Evolutionary conservation across 108 stramenopile species (phyloP), one percentile per base, ranked within the genome.

Genomic region (Skeletonema menzelii): DNA sequence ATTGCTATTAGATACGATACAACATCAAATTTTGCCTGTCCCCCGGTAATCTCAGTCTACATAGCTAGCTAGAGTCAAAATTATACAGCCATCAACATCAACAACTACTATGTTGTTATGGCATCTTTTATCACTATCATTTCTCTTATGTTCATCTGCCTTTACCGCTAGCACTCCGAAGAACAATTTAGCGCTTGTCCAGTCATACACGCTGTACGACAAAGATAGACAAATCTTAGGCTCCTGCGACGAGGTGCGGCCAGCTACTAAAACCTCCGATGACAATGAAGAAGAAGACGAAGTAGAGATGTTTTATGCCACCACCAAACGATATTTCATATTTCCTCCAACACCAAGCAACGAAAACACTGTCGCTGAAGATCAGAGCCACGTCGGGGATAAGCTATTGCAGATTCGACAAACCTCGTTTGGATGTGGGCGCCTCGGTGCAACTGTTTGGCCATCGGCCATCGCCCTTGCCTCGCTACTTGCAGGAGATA

Each of bases 401-500:
- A 49, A 14, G 20, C 27, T 75, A 8, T 22, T 30, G 22, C 32
- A 10, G 44, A 65, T 65, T 15, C 82, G 82, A 38, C 67, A 74
- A 63, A 79, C 82, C 22, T 83, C 82, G 7, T 82, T 82, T 68
- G 82, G 82, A 44, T 82, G 82, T 53, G 72, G 77, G 12, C 77
- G 76, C 22, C 61, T 78, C n/a, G 82, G 82, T 12, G 49, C 71
- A 34, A 63, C 76, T 24, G 59, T 82, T 17, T 82, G 82, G 82
- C 77, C 77, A 17, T 69, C 72, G 37, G 58, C 69, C 35, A 74
- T 82, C 15, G 82, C 81, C 4, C 72, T 82, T 15, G 65, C 65
- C 24, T 24, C 65, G 3, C 65, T 67, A 8, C 65, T 67, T 4
- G 24, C 65, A 3, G 56, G 58, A 57, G 58, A 19, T 53, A 11